Base-by-base conservation (phyloP, 257 asterid species). In the Plectranthus barbatus region DNA sequence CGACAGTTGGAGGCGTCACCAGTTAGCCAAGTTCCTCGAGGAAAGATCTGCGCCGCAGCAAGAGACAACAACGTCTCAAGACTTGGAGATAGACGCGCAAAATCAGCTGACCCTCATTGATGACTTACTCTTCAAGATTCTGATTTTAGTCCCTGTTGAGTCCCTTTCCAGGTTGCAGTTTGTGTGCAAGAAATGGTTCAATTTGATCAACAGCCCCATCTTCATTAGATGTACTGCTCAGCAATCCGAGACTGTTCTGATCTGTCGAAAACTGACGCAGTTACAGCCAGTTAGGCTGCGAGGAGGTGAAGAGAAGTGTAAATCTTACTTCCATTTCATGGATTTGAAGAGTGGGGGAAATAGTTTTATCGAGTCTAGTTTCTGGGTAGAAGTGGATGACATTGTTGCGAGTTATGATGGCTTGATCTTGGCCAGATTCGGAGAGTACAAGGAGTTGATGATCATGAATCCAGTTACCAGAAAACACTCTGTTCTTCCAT, bases 101-200 rank as follows among this genome's bases (percentile, higher is more conserved):
- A 20, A 24, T 31, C 62, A 59, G 1, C 1, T 57, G 10, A 49
- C 64, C 20, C 52, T 75, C 37, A 64, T 76, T 6, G 10, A 68
- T 55, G 76, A 79, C 64, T 49, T 79, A 37, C 70, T 79, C 20
- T 69, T 72, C 60, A 65, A 60, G 66, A 58, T 79, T 44, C 67
- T 75, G 51, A 63, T 57, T 55, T 42, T 79, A 23, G 64, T 80
- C 15, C 81, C 80, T 2, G 80, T 74, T 33, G 77, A 76, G 19
- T 42, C 79, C 60, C 81, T 76, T 19, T 49, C 66, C 66, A 56
- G 59, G 67, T 42, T 73, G 50, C 77, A 78, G 51, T 76, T 62
- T 1, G 78, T 74, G 17, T 76, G 85, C 80, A 76, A 74, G 74
- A 55, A 55, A 15, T 72, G 79, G 75, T 75, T 54, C 33, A 6